Base-by-base conservation (phyloP, 768 basidiomycete species). In the Chalciporus pseudorubinellus region DNA sequence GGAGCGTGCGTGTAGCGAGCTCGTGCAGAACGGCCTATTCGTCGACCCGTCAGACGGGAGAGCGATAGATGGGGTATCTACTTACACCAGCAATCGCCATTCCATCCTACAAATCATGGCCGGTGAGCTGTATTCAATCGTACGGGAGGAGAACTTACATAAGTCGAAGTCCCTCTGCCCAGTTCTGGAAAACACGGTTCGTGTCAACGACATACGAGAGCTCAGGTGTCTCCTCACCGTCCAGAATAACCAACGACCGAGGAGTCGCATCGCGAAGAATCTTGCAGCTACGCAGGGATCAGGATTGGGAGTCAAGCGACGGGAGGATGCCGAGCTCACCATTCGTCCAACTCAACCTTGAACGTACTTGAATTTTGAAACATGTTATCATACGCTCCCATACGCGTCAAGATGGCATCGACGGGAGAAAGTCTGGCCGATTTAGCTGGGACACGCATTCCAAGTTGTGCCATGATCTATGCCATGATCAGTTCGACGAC, bases 341-440 rank as follows among this genome's bases (percentile, higher is more conserved):
- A 92, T 80, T 99, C 97, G 66, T 98, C 97, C 50, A 99, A 75
- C 66, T 99, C 97, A 19, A 99, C 97, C 67, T 98, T 97, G 81
- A 98, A 99, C 0, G 95, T 98, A 70, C 92, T 93, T 1, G 93
- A 82, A 59, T 92, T 85, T 3, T 89, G 86, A 69, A 94, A 95
- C 89, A 95, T 93, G 64, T 94, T 94, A 63, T 98, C 95, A 65
- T 98, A 97, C 3, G 97, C 97, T 10, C 97, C 97, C 97, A 98
- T 98, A 21, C 95, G 85, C 3, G 97, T 98, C 52, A 92, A 80
- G 57, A 99, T 97, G 12, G 86, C 75, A 64, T 99, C 95, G 2
- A 97, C 83, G 2, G 97, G 92, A 53, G 86, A 88, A 42, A 99
- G 65, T 31, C 92, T 93, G 22, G 97, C 95, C 53, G 72, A 79